Evolutionary conservation across 169 alveolate species (phyloP).

Genomic region (Plasmodium vinckei): DNA sequence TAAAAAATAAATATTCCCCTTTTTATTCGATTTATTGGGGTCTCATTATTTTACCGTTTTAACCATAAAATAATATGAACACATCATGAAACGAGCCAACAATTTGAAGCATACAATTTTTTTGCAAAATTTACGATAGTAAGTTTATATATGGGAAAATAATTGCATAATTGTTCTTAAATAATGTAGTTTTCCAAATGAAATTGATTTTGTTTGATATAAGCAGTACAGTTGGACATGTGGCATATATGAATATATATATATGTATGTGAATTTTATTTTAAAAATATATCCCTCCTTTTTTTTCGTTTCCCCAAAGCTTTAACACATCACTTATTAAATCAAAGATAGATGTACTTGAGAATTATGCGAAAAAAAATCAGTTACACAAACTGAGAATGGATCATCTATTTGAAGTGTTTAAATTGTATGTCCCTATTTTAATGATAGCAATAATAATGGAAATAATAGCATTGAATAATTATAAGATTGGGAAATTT

Average conservation of each 20-base stretch:
- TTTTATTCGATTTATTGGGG: conserved; percentile 2
- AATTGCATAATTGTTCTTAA: neutral
- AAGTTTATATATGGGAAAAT: neutral
- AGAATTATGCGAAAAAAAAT: conserved; percentile 75
- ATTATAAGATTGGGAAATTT: neutral
- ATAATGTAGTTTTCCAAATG: neutral
- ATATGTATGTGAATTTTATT: neutral
- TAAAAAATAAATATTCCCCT: neutral
- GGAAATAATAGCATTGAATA: neutral
- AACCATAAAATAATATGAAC: neutral
- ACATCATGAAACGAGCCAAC: conserved; percentile 3
- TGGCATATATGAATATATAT: conserved; percentile 1
- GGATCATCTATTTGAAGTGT: conserved; percentile 65
- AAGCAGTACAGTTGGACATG: too few relatives aligned
- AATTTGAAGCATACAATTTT: neutral
- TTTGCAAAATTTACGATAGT: conserved; percentile 7
- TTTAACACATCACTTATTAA: conserved; percentile 74
- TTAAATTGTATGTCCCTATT: conserved; percentile 38
- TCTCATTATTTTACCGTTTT: conserved; percentile 1
- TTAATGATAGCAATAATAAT: neutral
- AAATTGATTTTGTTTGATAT: too few relatives aligned
- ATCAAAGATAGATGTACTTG: conserved; percentile 65
- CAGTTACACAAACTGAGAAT: conserved; percentile 65
- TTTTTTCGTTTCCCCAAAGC: conserved; percentile 8
- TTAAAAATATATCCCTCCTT: neutral